A percentile compares a stretch with the other conserved stretches of the same genome.
Evolutionary conservation across 2,329 filamentous ascomycete species (phyloP).

Genomic region (Calonectria henricotiae): DNA sequence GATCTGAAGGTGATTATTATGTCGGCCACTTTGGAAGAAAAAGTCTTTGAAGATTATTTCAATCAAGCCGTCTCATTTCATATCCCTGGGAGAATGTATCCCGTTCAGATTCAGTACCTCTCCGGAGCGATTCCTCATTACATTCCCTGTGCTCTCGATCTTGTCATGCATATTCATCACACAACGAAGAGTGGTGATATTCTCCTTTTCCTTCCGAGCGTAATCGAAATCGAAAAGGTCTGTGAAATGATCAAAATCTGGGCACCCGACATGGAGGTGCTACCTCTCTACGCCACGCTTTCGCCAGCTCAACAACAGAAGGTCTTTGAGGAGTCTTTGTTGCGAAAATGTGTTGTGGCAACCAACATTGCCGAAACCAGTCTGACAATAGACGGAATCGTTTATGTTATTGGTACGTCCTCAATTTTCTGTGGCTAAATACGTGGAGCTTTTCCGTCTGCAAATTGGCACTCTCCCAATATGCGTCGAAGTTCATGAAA

Average conservation of each 20-base stretch:
- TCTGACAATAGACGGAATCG: neutral
- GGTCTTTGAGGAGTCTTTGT: neutral
- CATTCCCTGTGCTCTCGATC: neutral
- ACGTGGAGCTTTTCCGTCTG: too few relatives aligned
- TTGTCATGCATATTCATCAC: neutral
- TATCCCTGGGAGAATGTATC: neutral
- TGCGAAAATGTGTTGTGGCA: neutral
- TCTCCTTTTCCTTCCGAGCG: neutral
- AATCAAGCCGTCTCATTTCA: neutral
- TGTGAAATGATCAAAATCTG: neutral
- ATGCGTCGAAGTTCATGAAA: too few relatives aligned
- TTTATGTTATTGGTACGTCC: neutral
- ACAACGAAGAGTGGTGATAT: neutral
- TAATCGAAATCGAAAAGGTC: neutral
- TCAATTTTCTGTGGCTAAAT: neutral
- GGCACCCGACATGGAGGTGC: neutral
- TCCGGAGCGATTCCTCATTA: neutral
- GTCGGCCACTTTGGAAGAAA: neutral
- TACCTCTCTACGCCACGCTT: neutral
- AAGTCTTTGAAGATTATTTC: neutral
- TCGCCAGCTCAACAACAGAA: neutral
- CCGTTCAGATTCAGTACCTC: neutral
- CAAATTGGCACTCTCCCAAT: too few relatives aligned
- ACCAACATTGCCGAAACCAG: conserved; percentile 6
- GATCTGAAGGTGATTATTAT: conserved; percentile 2